Base-by-base conservation (phyloP, 257 asterid genomes). In the Gentiana dahurica region DNA sequence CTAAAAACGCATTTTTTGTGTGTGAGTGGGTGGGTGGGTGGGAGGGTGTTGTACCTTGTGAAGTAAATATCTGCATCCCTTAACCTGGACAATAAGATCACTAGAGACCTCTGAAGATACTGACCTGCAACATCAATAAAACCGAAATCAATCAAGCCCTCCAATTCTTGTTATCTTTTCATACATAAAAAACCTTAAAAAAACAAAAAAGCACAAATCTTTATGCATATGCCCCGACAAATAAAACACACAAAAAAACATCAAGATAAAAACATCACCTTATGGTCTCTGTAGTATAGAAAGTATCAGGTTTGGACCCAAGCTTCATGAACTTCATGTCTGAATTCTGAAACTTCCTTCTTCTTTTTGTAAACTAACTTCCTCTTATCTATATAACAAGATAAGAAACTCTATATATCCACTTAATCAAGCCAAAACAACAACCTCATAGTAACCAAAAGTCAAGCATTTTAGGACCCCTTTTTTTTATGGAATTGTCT, bases 311-410 rank as follows among this genome's bases (percentile, higher is more conserved):
- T 55, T 80, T 74, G 12, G 78, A 68, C 51, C 96, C 95, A 8
- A 87, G 81, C 69, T 85, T 82, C 96, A 87, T 82, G 49, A 75
- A 87, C 88, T 87, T 87, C 94, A 87, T 87, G 24, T 24, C 24
- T 24, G 24, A 24, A 24, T 1, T 24, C 24, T 24, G 24, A 24
- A 24, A 24, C 24, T 24, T 24, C 24, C 12, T 68, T 69, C 37
- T 51, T 51, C 50, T 12, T 49, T 41, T 59, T n/a, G 45, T 55
- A 36, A 15, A 52, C 53, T 15, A 32, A 34, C 37, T 47, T 53
- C 32, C 55, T 61, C 52, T 59, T 46, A 24, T 53, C 51, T 44
- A 13, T 8, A 34, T 38, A 9, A 66, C 35, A 15, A 7, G 24
- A 24, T 38, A 41, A 49, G 59, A 55, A 34, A 38, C 43, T 54